Conservation (phyloP, 2,329 filamentous ascomycete species). For the Hymenoscyphus occultus region DNA sequence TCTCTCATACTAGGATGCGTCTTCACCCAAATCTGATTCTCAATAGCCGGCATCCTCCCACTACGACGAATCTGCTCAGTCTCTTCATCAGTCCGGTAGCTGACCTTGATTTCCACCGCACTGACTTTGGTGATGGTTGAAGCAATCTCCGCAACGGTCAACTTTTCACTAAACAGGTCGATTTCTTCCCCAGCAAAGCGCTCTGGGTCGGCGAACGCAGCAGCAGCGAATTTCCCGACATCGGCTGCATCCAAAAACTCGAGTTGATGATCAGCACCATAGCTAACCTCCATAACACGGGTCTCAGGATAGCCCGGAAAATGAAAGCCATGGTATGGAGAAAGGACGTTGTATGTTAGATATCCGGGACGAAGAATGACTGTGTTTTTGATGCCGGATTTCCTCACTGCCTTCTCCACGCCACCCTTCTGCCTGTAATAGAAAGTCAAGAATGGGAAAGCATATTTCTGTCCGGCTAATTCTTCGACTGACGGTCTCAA, state of each 20-base stretch:
- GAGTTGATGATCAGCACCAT: neutral
- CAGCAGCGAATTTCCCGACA: conserved; percentile 21
- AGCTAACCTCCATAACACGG: conserved; percentile 6
- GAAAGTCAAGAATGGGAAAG: neutral
- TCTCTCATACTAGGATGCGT: neutral
- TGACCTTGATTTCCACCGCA: conserved; percentile 30
- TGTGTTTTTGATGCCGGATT: conserved; percentile 14
- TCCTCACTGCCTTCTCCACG: conserved; percentile 17
- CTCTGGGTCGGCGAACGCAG: conserved; percentile 20
- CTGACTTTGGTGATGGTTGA: conserved; percentile 34
- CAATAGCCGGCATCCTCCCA: conserved; percentile 4
- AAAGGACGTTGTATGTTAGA: conserved; percentile 16
- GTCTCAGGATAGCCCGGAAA: conserved; percentile 10
- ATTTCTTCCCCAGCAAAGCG: conserved; percentile 13
- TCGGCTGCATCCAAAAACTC: conserved; percentile 14
- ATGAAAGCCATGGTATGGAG: conserved; percentile 4
- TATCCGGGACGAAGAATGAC: conserved; percentile 19
- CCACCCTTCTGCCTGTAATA: conserved; percentile 15
- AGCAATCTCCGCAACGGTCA: conserved; percentile 21
- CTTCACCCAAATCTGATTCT: conserved; percentile 9
- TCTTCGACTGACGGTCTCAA: neutral
- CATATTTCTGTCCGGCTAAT: conserved; percentile 1
- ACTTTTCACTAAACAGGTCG: conserved; percentile 7
- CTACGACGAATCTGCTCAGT: neutral
- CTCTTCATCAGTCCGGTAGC: conserved; percentile 4